A percentile compares a stretch with the other conserved stretches of the same genome.
phyloP scores from a whole-genome alignment of 1,284 basidiomycete genomes.

The Pholiota adiposa region DNA sequence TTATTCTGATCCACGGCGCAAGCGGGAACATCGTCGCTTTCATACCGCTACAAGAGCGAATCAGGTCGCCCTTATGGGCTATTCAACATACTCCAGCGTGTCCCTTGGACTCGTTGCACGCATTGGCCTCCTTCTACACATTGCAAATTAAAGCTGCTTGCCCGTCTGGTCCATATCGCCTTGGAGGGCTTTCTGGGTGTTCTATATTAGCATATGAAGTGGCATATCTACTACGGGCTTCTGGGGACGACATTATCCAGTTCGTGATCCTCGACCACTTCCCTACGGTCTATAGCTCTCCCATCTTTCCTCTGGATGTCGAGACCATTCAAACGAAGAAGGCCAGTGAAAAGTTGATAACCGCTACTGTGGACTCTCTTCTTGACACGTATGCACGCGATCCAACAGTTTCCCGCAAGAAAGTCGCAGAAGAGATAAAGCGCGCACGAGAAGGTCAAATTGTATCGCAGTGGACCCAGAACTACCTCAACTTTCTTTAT shows the following conservation, averaged over 20 bases:
- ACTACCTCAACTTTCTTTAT: background rate
- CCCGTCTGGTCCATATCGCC: conserved; percentile 3
- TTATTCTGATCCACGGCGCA: conserved; percentile 1
- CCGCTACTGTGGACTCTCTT: background rate
- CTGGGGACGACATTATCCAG: conserved; percentile 1
- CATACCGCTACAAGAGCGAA: conserved; percentile 3
- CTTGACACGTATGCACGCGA: background rate
- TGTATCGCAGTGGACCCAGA: background rate
- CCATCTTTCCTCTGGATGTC: background rate
- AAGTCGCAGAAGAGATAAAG: background rate
- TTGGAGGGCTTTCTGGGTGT: background rate
- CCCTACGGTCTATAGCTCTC: conserved; percentile 1
- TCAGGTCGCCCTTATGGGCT: conserved; percentile 4
- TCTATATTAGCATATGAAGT: background rate
- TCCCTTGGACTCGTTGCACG: conserved; percentile 3
- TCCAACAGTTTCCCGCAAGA: background rate
- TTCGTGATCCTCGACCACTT: conserved; percentile 4
- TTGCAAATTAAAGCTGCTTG: conserved; percentile 1
- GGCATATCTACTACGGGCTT: background rate
- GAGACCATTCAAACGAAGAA: background rate
- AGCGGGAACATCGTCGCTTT: background rate
- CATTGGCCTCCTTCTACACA: conserved; percentile 1
- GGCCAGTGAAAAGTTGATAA: background rate
- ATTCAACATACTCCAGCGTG: conserved; percentile 5
- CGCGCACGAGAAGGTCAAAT: background rate